These are phyloP conservation scores for Epithele typhae DNA, from an alignment of 768 basidiomycete species.

Conservation along the genomic window DNA sequence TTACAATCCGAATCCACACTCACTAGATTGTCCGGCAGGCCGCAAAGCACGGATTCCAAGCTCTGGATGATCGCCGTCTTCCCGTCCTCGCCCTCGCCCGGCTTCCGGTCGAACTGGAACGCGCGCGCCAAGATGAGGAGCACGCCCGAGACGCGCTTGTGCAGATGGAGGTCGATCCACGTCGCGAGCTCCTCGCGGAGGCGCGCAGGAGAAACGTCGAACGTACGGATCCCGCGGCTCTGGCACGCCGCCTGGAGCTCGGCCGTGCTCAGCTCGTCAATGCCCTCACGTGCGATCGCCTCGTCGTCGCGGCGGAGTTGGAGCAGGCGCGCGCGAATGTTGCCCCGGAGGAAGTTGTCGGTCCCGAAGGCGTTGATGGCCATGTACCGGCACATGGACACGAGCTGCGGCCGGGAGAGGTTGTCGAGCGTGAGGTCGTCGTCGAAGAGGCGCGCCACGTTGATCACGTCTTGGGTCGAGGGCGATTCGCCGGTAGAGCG, in stretches of 20 bases:
- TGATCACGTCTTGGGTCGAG: conserved; percentile 82
- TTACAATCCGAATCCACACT: conserved; percentile 24
- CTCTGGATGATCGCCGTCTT: conserved; percentile 77
- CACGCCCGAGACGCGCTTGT: conserved; percentile 89
- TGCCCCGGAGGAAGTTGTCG: conserved; percentile 94
- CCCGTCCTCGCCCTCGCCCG: conserved; percentile 73
- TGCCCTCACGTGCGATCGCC: conserved; percentile 84
- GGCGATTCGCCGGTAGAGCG: conserved; percentile 95
- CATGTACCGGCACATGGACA: conserved; percentile 98
- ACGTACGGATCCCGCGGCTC: conserved; percentile 88
- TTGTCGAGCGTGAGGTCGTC: conserved; percentile 98
- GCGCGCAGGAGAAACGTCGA: conserved; percentile 81
- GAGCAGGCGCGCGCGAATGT: conserved; percentile 78
- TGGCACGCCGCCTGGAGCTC: conserved; percentile 94
- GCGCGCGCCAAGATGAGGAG: conserved; percentile 92
- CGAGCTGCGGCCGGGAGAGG: conserved; percentile 94
- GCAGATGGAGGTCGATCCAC: conserved; percentile 91
- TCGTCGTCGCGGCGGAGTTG: conserved; percentile 90
- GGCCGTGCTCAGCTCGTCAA: conserved; percentile 83
- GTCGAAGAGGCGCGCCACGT: conserved; percentile 94
- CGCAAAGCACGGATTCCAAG: conserved; percentile 86
- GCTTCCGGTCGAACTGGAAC: conserved; percentile 84
- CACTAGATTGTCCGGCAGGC: conserved; percentile 92
- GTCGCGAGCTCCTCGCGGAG: conserved; percentile 85
- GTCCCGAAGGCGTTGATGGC: conserved; percentile 98